A percentile compares a stretch with the other conserved stretches of the same genome.
Evolutionary conservation across 1,139 yeast genomes (phyloP).

Genomic region (Yamadazyma oceani): DNA sequence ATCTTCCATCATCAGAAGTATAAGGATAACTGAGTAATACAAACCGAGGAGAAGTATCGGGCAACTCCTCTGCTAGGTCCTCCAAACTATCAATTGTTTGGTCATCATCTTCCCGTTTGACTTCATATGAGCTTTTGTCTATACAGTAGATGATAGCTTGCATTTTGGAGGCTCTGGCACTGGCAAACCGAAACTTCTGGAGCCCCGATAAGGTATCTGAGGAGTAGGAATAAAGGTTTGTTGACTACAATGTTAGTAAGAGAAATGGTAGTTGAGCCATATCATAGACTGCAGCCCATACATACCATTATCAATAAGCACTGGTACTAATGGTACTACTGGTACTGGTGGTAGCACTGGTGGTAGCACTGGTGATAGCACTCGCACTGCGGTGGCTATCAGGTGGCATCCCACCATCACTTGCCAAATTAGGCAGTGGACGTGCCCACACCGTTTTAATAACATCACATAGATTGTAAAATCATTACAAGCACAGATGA

Average conservation of each 20-base stretch:
- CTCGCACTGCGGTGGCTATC: too few relatives aligned
- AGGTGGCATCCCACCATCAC: too few relatives aligned
- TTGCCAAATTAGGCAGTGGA: background rate
- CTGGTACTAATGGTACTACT: too few relatives aligned
- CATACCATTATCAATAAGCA: too few relatives aligned
- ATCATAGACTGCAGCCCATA: too few relatives aligned
- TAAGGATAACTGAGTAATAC: constrained; percentile 77
- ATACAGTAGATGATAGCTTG: constrained; percentile 66
- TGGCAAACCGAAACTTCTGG: constrained; percentile 69
- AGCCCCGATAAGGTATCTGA: constrained; percentile 61
- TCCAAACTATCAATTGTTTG: constrained; percentile 49
- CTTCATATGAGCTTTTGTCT: constrained; percentile 56
- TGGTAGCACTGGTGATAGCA: too few relatives aligned
- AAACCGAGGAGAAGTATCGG: constrained; percentile 80
- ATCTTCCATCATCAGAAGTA: constrained; percentile 67
- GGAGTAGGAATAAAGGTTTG: constrained; percentile 61
- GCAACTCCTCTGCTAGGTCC: constrained; percentile 70
- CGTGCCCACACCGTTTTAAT: constrained; percentile 9
- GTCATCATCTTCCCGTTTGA: constrained; percentile 45
- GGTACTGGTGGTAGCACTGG: too few relatives aligned
- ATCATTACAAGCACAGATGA: too few relatives aligned
- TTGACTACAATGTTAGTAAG: constrained; percentile 26
- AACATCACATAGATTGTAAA: constrained; percentile 8
- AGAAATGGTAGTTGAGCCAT: too few relatives aligned
- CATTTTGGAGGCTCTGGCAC: constrained; percentile 62